Evolutionary conservation across 2,329 filamentous ascomycete species (phyloP).

Genomic region (Colletotrichum sp.): DNA sequence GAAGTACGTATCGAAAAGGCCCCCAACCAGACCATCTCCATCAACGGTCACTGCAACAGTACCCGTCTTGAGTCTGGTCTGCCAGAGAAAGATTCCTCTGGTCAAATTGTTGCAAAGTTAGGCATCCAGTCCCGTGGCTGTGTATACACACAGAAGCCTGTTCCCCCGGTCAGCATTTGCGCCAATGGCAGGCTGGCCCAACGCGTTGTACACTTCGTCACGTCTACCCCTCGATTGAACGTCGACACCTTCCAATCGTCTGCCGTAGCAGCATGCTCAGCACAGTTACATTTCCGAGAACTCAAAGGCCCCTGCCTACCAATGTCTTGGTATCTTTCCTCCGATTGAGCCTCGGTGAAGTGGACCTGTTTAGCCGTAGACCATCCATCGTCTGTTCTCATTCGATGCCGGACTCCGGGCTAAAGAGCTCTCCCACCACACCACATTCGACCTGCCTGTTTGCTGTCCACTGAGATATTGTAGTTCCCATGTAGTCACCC

Average conservation of each 20-base stretch:
- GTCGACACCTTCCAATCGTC: background rate
- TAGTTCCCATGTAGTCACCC: background rate
- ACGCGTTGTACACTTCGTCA: background rate
- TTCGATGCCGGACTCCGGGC: background rate
- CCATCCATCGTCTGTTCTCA: background rate
- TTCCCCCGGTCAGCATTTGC: background rate
- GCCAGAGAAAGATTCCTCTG: background rate
- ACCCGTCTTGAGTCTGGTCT: background rate
- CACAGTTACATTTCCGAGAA: background rate
- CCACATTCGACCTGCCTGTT: background rate
- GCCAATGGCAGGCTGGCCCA: background rate
- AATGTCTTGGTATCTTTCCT: background rate
- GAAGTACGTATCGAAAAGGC: slow-evolving; percentile 12
- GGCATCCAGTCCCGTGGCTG: slow-evolving; percentile 9
- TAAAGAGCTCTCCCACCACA: background rate
- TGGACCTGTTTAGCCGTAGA: background rate
- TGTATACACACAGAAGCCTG: background rate
- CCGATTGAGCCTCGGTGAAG: background rate
- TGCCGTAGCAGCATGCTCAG: background rate
- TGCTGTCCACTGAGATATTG: background rate
- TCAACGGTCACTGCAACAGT: background rate
- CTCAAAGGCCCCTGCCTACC: background rate
- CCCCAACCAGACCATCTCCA: background rate
- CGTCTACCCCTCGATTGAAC: background rate
- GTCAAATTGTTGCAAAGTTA: background rate